A percentile compares a stretch with the other conserved stretches of the same genome.
These are phyloP conservation scores for Coemansia sp. DNA, from an alignment of 192 early-diverging fungal species.

Conservation along the genomic window DNA sequence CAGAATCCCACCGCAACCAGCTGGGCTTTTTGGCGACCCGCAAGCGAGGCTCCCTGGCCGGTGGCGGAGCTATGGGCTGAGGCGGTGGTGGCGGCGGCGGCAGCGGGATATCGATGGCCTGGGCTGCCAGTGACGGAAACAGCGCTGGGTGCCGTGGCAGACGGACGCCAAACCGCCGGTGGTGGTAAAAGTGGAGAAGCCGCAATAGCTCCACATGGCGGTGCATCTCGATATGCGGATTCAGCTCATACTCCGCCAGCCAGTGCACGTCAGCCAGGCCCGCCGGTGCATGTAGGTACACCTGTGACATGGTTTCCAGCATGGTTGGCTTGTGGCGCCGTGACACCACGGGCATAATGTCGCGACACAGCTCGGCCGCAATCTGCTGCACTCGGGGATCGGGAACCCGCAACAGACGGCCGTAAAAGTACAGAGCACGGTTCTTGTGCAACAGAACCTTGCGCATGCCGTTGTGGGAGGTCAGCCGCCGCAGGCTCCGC, in stretches of 20 bases:
- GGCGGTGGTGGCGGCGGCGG: not conserved
- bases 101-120: conserved; percentile 7
- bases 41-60: not conserved
- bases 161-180: conserved; percentile 9
- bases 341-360: conserved; percentile 39
- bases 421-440: conserved; percentile 37
- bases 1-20: conserved; percentile 46
- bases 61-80: not conserved
- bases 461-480: conserved; percentile 41
- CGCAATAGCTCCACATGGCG: conserved; percentile 42
- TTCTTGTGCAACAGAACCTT: conserved; percentile 45
- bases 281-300: conserved; percentile 26
- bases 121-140: conserved; percentile 39
- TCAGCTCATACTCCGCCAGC: conserved; percentile 31
- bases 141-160: conserved; percentile 32
- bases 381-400: conserved; percentile 10
- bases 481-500: conserved; percentile 33
- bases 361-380: conserved; percentile 37
- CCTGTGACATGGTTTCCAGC: conserved; percentile 18
- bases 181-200: conserved; percentile 40
- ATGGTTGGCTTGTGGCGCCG: conserved; percentile 17
- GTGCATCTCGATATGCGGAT: conserved; percentile 48
- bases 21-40: conserved; percentile 4
- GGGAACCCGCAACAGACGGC: conserved; percentile 6
- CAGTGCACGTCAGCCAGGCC: conserved; percentile 22